phyloP scores from a whole-genome alignment of 352 stramenopile species.

The Phytophthora fragariae region DNA sequence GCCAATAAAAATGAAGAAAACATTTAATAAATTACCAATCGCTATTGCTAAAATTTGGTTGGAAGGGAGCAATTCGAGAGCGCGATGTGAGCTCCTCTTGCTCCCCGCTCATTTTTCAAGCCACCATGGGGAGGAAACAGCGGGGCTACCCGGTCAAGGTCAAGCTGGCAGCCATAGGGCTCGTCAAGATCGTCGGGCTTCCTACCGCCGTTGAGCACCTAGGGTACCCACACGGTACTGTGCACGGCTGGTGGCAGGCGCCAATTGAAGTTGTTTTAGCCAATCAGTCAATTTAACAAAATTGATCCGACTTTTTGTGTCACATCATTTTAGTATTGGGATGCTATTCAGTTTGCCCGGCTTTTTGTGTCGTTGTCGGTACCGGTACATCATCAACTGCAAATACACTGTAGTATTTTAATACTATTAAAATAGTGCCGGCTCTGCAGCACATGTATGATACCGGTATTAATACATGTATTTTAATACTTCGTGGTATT shows the following conservation, averaged over 20 bases:
- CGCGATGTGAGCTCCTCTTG: not conserved
- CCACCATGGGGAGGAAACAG: not conserved
- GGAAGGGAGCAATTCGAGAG: not conserved
- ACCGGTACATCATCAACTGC: too few species aligned
- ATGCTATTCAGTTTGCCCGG: too few species aligned
- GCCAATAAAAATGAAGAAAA: not conserved
- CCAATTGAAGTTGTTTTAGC: too few species aligned
- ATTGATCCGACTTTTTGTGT: too few species aligned
- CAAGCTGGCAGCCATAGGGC: conserved; percentile 2
- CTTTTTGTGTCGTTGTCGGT: too few species aligned
- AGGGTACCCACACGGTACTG: conserved; percentile 2
- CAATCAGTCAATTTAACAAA: too few species aligned
- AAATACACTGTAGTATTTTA: too few species aligned
- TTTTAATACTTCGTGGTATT: too few species aligned
- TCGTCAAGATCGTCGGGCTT: not conserved
- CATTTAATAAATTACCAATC: not conserved
- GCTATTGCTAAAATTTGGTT: conserved; percentile 6
- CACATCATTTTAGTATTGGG: too few species aligned
- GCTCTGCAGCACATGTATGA: too few species aligned
- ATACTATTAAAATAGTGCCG: too few species aligned
- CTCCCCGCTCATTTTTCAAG: not conserved
- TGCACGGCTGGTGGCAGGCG: not conserved
- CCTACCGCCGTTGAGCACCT: not conserved
- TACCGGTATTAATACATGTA: too few species aligned
- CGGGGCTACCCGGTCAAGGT: not conserved